These are phyloP conservation scores for Rhodotorula sp. DNA, from an alignment of 1,284 basidiomycete genomes.

Conservation along the genomic window DNA sequence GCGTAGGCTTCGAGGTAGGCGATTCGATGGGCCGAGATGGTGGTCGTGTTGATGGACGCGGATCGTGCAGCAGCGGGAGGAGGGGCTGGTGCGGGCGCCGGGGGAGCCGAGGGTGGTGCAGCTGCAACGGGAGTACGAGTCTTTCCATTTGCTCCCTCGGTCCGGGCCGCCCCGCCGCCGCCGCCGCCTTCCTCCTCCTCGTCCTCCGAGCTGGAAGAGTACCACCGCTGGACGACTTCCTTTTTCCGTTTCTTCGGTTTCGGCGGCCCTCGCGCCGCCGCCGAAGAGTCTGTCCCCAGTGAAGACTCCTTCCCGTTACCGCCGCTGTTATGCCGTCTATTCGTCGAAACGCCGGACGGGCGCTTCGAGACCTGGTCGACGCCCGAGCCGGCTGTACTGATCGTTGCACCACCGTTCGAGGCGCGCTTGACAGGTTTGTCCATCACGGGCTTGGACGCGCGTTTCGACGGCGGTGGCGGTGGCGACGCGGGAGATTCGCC, in stretches of 20 bases:
- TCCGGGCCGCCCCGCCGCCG: neutral
- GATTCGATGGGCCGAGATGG: neutral
- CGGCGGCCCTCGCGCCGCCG: neutral
- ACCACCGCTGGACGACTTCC: slow-evolving; percentile 25
- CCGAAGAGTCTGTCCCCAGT: neutral
- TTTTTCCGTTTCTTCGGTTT: slow-evolving; percentile 18
- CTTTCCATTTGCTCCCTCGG: neutral
- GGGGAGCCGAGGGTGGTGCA: neutral
- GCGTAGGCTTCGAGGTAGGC: slow-evolving; percentile 21
- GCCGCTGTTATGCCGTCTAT: no score
- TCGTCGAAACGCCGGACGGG: no score
- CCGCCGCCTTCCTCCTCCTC: neutral
- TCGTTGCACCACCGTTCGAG: no score
- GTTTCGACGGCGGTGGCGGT: no score
- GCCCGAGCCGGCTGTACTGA: neutral
- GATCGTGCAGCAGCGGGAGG: neutral
- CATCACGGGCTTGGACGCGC: no score
- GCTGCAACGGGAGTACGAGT: neutral
- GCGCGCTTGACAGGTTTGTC: no score
- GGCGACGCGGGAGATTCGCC: no score
- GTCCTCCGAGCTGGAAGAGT: slow-evolving; percentile 35
- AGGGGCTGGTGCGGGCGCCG: neutral
- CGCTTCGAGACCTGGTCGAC: neutral
- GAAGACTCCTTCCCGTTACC: neutral
- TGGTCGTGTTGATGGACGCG: neutral